These are phyloP conservation scores for Biscogniauxia sp. DNA, from an alignment of 2,329 filamentous ascomycete species.

Conservation along the genomic window DNA sequence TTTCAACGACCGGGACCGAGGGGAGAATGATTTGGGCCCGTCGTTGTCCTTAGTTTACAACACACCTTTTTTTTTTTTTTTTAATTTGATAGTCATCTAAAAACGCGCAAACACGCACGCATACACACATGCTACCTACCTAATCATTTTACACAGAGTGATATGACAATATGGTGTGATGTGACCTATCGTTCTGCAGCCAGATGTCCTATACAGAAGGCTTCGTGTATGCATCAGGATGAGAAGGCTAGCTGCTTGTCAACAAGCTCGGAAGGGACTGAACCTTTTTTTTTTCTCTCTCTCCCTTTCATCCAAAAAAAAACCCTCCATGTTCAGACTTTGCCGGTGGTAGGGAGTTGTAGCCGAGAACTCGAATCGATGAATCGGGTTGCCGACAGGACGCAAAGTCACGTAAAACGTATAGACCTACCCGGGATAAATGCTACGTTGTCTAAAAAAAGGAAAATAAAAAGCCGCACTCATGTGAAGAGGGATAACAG, in stretches of 20 bases:
- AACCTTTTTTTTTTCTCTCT: no score
- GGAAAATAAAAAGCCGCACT: no score
- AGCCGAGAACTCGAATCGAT: background rate
- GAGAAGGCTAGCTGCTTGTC: background rate
- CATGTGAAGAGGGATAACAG: background rate
- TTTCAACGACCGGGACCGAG: background rate
- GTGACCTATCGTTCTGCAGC: background rate
- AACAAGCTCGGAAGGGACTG: background rate
- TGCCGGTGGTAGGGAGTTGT: background rate
- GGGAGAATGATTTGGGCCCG: background rate
- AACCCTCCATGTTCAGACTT: background rate
- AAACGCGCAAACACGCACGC: background rate
- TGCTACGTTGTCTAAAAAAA: background rate
- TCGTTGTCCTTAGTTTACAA: background rate
- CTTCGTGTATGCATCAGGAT: background rate
- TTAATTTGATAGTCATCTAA: background rate
- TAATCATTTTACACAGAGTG: background rate
- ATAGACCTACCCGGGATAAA: background rate
- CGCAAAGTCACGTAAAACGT: background rate
- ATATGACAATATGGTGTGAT: background rate
- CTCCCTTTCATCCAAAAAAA: background rate
- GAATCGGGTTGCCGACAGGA: background rate
- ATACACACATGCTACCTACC: background rate
- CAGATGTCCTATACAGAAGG: background rate
- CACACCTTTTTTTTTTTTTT: no score